These are phyloP conservation scores for Talaromyces amestolkiae DNA, from an alignment of 2,329 filamentous ascomycete species.

Conservation along the genomic window DNA sequence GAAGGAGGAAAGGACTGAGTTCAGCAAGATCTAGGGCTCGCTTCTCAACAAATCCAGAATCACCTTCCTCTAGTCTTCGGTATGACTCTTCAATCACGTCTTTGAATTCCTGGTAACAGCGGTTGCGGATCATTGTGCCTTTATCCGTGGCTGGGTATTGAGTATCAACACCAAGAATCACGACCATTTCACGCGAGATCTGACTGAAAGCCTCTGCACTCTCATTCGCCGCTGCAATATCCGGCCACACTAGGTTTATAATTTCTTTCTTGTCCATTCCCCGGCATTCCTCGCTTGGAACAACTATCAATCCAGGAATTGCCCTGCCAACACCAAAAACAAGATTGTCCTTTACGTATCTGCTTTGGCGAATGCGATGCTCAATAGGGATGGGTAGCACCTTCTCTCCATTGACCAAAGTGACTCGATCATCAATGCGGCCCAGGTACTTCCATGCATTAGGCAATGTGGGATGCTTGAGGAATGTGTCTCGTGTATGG, in stretches of 20 bases:
- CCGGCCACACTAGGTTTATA: background rate
- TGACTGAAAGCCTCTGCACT: background rate
- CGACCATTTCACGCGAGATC: background rate
- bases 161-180: background rate
- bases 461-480: background rate
- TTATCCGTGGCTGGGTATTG: background rate
- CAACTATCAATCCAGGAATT: background rate
- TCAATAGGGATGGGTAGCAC: conserved; percentile 21
- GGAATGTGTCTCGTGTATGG: conserved; percentile 4
- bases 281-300: background rate
- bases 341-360: background rate
- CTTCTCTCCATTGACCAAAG: conserved; percentile 23
- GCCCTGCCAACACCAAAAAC: background rate
- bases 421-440: conserved; percentile 18
- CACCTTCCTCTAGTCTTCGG: background rate
- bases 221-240: background rate
- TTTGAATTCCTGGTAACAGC: background rate
- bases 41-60: background rate
- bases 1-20: background rate
- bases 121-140: background rate
- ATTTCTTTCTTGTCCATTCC: background rate
- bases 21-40: background rate
- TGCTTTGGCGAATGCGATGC: background rate
- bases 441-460: conserved; percentile 18
- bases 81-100: background rate